Conservation (phyloP, 495 filamentous ascomycete species). For the Xeromyces bisporus region DNA sequence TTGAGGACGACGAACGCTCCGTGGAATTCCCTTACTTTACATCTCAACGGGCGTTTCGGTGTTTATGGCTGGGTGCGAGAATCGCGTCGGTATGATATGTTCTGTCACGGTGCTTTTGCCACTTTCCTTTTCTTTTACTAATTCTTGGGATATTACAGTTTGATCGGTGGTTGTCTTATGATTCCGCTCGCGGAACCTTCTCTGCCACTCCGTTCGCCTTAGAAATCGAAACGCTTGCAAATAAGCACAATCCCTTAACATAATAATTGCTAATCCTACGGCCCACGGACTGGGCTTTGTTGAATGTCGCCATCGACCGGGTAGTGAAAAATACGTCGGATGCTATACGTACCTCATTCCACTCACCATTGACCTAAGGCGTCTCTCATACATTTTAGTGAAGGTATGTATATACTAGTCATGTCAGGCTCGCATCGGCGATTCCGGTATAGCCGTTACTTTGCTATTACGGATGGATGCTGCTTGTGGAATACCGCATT, state of each 20-base stretch:
- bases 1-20: constrained; percentile 62
- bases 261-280: not conserved
- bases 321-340: too few species aligned
- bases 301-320: too few species aligned
- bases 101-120: not conserved
- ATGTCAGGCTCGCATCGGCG: too few species aligned
- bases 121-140: constrained; percentile 2
- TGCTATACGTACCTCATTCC: too few species aligned
- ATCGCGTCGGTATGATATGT: constrained; percentile 35
- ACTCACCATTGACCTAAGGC: too few species aligned
- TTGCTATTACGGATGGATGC: too few species aligned
- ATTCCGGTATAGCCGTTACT: too few species aligned
- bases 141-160: constrained; percentile 17
- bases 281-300: too few species aligned
- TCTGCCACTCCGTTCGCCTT: constrained; percentile 14
- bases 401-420: too few species aligned
- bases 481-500: too few species aligned
- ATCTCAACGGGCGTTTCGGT: constrained; percentile 50
- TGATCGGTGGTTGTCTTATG: constrained; percentile 25
- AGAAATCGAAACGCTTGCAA: constrained; percentile 11
- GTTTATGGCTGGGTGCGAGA: constrained; percentile 50
- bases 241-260: constrained; percentile 7
- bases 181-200: constrained; percentile 10
- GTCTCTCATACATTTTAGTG: too few species aligned
- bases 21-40: constrained; percentile 51